Conservation (phyloP, 371 early-diverging fungal genomes). For the Rhizopus stolonifer region DNA sequence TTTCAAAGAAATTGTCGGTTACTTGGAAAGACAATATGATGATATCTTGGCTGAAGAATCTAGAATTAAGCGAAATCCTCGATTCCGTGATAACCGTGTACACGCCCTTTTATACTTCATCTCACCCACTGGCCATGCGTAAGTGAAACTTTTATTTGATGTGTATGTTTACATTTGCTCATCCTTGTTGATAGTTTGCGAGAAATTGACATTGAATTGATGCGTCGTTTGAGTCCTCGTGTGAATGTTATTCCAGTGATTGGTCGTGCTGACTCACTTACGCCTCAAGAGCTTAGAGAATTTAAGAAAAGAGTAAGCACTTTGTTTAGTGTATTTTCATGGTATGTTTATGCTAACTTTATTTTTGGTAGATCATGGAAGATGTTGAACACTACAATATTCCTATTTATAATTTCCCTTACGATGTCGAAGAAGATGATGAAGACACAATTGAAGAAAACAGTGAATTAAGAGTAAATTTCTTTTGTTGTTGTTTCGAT, state of each 20-base stretch:
- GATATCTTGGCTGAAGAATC: constrained; percentile 94
- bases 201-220: constrained; percentile 96
- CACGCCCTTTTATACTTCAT: constrained; percentile 98
- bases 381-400: constrained; percentile 90
- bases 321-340: neutral
- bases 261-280: constrained; percentile 78
- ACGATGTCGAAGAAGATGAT: constrained; percentile 77
- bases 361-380: constrained; percentile 72
- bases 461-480: constrained; percentile 76
- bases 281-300: constrained; percentile 69
- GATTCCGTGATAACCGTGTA: constrained; percentile 96
- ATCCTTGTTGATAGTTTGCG: constrained; percentile 62
- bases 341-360: no score
- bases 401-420: constrained; percentile 87
- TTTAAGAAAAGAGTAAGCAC: constrained; percentile 79
- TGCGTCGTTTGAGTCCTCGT: constrained; percentile 88
- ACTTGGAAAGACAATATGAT: constrained; percentile 95
- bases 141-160: constrained; percentile 15
- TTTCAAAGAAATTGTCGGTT: constrained; percentile 84
- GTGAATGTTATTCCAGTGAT: constrained; percentile 95
- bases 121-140: constrained; percentile 94
- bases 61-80: constrained; percentile 91
- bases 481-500: no score
- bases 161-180: neutral
- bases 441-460: constrained; percentile 96